Base-by-base conservation (phyloP, 306 rosid genomes). In the Coriaria nepalensis region DNA sequence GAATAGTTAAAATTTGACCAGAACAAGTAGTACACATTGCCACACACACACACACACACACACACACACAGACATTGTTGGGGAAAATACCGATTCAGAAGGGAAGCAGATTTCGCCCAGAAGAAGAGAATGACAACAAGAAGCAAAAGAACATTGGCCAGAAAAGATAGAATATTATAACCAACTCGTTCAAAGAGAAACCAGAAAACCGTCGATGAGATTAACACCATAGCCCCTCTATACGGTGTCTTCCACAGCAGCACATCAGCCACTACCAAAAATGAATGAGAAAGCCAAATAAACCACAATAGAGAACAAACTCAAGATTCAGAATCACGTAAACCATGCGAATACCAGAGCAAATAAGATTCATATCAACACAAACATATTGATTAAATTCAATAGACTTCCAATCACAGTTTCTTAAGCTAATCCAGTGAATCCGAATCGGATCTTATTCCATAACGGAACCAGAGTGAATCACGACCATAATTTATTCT, bases 91-190 rank as follows among this genome's bases (percentile, higher is more conserved):
- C 98, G 77, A 56, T 92, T 85, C 62, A 92, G 95, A 63, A 92
- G 93, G 46, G 87, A 73, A 60, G 98, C 98, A 57, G 98, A 79
- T 77, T 85, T 85, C 49, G 87, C 96, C 98, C 98, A 92, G 55
- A 82, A 62, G 50, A 92, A 92, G 44, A 92, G 83, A 52, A 90
- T 84, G 33, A 73, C 59, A n/a, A 90, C 82, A 13, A 90, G 95
- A 37, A 90, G 87, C 70, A 84, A 72, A 4, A 81, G 57, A 42
- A 92, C 98, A 82, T 92, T 85, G 42, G 97, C 75, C 14, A 61
- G 87, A 63, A 92, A 92, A 9, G 98, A 81, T 45, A 92, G 46
- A 52, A 77, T 69, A 62, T 79, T 92, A 66, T 92, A 92, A 38
- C 93, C 94, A 4, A 83, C 96, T 34, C 84, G 79, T 66, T 90